Evolutionary conservation across 1,284 basidiomycete species (phyloP), one percentile per base, ranked within the genome.

Genomic region (Malassezia yamatoensis): DNA sequence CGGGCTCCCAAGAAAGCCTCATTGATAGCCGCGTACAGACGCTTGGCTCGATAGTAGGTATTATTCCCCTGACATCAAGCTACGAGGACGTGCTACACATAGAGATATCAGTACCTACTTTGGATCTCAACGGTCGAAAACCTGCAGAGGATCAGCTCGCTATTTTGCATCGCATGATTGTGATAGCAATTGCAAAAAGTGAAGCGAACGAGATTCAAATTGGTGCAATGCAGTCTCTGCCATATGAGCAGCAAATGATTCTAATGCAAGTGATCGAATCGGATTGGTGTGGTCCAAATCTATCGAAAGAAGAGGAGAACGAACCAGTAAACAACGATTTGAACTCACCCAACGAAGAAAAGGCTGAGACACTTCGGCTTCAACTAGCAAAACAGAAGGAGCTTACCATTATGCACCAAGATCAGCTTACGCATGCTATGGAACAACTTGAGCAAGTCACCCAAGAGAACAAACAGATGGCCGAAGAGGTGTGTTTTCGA

Each of bases 111-210:
- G 6, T 56, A 2, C 54, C 54, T 2, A 5, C 16, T 7, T 29
- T 57, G 10, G 44, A 57, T 18, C 18, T n/a, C 21, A 15, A 37
- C 29, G 42, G 34, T 5, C 9, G 16, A 8, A 16, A 3, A 15
- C 45, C 12, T n/a, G n/a, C 36, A 4, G 35, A 40, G 3, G 35
- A 18, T 1, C 84, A 87, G 37, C 83, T 84, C 0, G 79, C 87
- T 51, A 79, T 82, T 20, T 80, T 91, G 75, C 88, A 87, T 67
- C 81, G 87, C 57, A 79, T 96, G 37, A 87, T 88, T 1, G 87
- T 96, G 46, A 88, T 87, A 5, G 89, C 96, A 63, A 87, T 90
- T 0, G 90, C 94, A 2, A 87, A 94, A 70, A 88, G 61, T 54
- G 70, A 68, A 11, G 62, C 82, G 75, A 89, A 88, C 66, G 82